Evolutionary conservation across 225 moss, liverwort and hornwort genomes (phyloP), one percentile per base, ranked within the genome.

Genomic region (Bryoerythrophyllum caledonicum): DNA sequence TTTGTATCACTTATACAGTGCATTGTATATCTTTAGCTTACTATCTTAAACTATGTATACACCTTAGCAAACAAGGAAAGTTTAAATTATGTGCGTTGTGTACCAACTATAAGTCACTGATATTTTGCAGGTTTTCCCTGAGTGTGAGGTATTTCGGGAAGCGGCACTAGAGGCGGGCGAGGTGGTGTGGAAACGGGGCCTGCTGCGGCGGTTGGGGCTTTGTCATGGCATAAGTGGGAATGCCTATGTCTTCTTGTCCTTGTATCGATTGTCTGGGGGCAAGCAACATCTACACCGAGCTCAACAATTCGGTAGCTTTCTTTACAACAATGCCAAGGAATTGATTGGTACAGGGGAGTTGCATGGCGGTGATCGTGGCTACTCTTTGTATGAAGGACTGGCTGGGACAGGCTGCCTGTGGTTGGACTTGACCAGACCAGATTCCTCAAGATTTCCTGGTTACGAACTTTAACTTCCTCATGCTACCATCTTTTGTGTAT

Each of bases 321-420:
- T 93, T 67, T 82, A 91, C 43, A 83, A 91, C 46, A 71, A 89
- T 65, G 91, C 91, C 4, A 84, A 70, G 30, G 76, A 79, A 8
- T 48, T 89, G 6, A 88, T 93, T 21, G 46, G 83, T 4, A 74
- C 84, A 15, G 89, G 93, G 43, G 91, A 91, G 76, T 89, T 93
- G 89, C 91, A 93, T 58, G 83, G 93, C 20, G 93, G 93, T 52
- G 93, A 93, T 58, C 93, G 84, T 67, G 83, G 91, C 16, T 77
- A 89, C 81, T 93, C 93, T 7, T 68, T 93, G 55, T 91, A 81
- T 27, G 93, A 93, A 83, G 93, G 93, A 43, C 85, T 91, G 76
- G 93, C 96, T 67, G 94, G 96, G 72, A 97, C 94, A 5, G 87
- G 92, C 16, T 97, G 90, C 74, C 82, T 99, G 19, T 99, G 91